Evolutionary conservation across 306 rosid species (phyloP).

Genomic region (Quercus alba): DNA sequence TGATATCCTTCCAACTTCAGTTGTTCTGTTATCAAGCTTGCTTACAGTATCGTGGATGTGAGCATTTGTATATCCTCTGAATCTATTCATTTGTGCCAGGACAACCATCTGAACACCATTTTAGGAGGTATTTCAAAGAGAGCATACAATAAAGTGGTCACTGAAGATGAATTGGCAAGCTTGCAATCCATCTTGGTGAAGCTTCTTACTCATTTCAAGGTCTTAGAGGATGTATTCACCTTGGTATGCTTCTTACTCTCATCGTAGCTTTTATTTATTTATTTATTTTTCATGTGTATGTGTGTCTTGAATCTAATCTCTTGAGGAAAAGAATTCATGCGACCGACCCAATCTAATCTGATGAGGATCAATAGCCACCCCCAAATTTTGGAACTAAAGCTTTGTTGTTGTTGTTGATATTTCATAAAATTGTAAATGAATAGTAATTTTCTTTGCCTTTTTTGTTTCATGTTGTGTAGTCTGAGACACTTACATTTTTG

Average conservation of each 20-base stretch:
- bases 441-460: background rate
- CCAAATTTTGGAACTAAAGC: no score
- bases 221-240: constrained; percentile 59
- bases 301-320: background rate
- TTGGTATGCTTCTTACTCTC: constrained; percentile 50
- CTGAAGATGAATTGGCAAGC: constrained; percentile 61
- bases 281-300: background rate
- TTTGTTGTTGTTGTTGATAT: background rate
- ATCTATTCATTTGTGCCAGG: constrained; percentile 50
- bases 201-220: constrained; percentile 61
- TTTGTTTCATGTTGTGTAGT: background rate
- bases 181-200: constrained; percentile 88
- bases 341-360: no score
- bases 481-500: background rate
- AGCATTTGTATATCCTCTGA: constrained; percentile 2
- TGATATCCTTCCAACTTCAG: background rate
- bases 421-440: background rate
- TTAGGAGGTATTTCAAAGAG: constrained; percentile 69
- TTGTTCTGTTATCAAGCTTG: background rate
- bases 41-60: background rate
- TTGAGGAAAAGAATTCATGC: no score
- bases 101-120: constrained; percentile 52
- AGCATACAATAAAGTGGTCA: constrained; percentile 38
- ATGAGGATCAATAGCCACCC: no score
- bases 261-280: background rate